Evolutionary conservation across 495 filamentous ascomycete species (phyloP).

Genomic region (Podospora sp.): DNA sequence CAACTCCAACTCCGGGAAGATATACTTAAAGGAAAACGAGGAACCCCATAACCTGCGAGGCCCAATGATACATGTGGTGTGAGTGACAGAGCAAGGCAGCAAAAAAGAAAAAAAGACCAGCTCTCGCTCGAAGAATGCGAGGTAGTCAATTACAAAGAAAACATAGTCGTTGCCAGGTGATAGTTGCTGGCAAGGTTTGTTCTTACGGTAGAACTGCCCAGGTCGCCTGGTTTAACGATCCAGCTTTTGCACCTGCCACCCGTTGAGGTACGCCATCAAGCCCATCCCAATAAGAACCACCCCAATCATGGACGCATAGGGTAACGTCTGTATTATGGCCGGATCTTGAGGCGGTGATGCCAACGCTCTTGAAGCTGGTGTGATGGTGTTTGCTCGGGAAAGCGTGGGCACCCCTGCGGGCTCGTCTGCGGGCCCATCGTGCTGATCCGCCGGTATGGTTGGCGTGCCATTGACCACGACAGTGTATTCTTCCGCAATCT

Average conservation of each 20-base stretch:
- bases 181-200: neutral
- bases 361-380: constrained; percentile 33
- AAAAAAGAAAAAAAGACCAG: neutral
- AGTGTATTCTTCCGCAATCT: constrained; percentile 12
- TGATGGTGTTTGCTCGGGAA: constrained; percentile 48
- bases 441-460: constrained; percentile 7
- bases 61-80: neutral
- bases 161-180: neutral
- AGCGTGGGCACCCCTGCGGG: constrained; percentile 32
- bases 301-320: constrained; percentile 84
- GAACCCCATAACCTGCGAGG: neutral
- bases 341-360: constrained; percentile 35
- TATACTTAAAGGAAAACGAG: neutral
- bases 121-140: neutral
- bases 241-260: constrained; percentile 62
- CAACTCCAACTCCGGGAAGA: neutral
- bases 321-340: constrained; percentile 65
- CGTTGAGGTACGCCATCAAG: constrained; percentile 93
- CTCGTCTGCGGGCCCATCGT: constrained; percentile 27
- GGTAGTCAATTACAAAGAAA: neutral
- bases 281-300: constrained; percentile 89
- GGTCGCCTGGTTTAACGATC: constrained; percentile 19
- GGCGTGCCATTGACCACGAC: constrained; percentile 24
- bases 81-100: neutral
- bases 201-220: neutral